Evolutionary conservation across 352 stramenopile species (phyloP), one percentile per base, ranked within the genome.

Genomic region (Globisporangium paddicum): DNA sequence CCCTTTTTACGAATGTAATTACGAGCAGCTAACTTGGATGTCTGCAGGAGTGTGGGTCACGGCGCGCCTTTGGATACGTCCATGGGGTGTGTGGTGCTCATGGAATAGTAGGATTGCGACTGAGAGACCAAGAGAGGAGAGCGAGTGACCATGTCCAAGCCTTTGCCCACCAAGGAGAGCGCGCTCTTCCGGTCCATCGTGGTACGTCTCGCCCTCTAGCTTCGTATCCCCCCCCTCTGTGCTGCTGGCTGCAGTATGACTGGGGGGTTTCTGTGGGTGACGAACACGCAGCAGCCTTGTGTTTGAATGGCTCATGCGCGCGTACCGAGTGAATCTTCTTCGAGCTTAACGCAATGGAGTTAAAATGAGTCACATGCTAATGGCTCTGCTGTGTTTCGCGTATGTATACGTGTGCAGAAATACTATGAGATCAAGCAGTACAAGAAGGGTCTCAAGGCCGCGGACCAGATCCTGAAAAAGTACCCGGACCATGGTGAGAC

Each of bases 341-440:
- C 28, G 28, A 32, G 28, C 28, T 6, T 6, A 32, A 32, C 28
- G 6, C 6, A 32, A 32, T 32, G 28, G 28, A 32, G 6, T 32
- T 34, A 23, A 21, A n/a, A 21, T 57, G 41, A n/a, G 25, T 5
- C 40, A 7, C 40, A 5, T 41, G 19, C n/a, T 47, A 9, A 19
- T 28, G 41, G 23, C 4, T 0, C 25, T 60, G 18, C 25, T 45
- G 58, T 32, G 49, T 16, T 10, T 3, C 26, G 5, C 8, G 6
- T 35, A 13, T 63, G 19, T 55, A 90, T 32, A 32, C n/a, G n/a
- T 32, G 28, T 7, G 28, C 28, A 32, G 79, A 98, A 98, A 90
- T 96, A 95, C 68, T 99, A 99, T 73, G 96, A 99, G 77, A 87
- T 83, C 42, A 99, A 99, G 73, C 91, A 98, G 69, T 99, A 99